Evolutionary conservation across 805 yeast species (phyloP).

Genomic region (Schwanniomyces occidentalis): DNA sequence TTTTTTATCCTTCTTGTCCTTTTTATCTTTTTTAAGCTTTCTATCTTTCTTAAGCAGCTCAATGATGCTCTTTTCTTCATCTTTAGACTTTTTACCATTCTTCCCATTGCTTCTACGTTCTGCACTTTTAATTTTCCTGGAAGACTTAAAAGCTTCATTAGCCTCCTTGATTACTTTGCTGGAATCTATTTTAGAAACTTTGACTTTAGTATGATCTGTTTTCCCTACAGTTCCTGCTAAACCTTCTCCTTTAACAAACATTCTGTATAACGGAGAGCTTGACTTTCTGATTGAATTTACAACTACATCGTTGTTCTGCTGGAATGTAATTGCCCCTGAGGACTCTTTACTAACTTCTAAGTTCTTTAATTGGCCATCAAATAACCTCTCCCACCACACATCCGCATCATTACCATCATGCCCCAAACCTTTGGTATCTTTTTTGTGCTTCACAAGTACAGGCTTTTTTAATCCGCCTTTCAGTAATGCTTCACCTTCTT

Average conservation of each 20-base stretch:
- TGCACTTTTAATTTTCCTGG: neutral
- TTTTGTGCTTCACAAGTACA: constrained; percentile 84
- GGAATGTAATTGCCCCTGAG: constrained; percentile 47
- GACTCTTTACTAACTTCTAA: constrained; percentile 53
- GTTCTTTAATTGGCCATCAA: constrained; percentile 87
- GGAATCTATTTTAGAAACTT: constrained; percentile 10
- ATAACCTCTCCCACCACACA: constrained; percentile 96
- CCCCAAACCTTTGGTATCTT: constrained; percentile 89
- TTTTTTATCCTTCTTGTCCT: constrained; percentile 18
- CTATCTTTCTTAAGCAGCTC: constrained; percentile 23
- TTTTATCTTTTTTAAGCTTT: constrained; percentile 23
- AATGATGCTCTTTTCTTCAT: constrained; percentile 13
- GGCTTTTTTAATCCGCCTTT: constrained; percentile 84
- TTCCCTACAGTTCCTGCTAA: constrained; percentile 71
- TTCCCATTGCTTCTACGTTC: neutral
- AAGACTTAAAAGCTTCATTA: constrained; percentile 15
- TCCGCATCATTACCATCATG: constrained; percentile 74
- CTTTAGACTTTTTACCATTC: constrained; percentile 10
- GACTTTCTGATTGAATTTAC: constrained; percentile 49
- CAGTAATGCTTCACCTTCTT: constrained; percentile 81
- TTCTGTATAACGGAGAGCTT: constrained; percentile 72
- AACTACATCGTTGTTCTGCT: constrained; percentile 49
- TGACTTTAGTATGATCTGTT: constrained; percentile 27
- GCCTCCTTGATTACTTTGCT: neutral
- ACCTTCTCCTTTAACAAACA: constrained; percentile 89